Percentiles rank a stretch among this genome's conserved stretches.
Evolutionary conservation across 495 filamentous ascomycete species (phyloP).

Genomic region (Rostrohypoxylon terebratum): DNA sequence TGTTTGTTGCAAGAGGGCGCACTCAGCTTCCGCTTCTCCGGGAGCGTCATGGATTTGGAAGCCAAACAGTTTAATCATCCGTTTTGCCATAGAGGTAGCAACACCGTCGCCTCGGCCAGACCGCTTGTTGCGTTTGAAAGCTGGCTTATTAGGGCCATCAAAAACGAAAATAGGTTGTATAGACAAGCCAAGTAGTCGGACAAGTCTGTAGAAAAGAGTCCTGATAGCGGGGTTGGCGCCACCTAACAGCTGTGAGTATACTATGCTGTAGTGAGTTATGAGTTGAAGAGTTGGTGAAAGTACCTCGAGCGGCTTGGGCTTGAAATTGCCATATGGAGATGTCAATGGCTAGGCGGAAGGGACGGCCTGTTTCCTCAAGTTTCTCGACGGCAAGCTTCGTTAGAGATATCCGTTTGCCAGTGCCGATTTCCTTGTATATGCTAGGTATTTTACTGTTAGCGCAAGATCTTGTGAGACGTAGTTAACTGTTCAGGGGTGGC

Average conservation of each 20-base stretch:
- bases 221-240: slow-evolving; percentile 91
- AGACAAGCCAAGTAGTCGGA: slow-evolving; percentile 81
- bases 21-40: slow-evolving; percentile 97
- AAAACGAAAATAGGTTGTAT: slow-evolving; percentile 96
- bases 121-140: slow-evolving; percentile 86
- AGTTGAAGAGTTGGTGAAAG: slow-evolving; percentile 1
- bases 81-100: slow-evolving; percentile 74
- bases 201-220: slow-evolving; percentile 91
- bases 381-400: slow-evolving; percentile 83
- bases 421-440: slow-evolving; percentile 88
- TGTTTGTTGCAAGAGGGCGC: slow-evolving; percentile 82
- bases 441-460: slow-evolving; percentile 63
- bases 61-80: slow-evolving; percentile 84
- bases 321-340: slow-evolving; percentile 99
- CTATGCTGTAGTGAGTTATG: background rate
- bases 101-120: slow-evolving; percentile 62
- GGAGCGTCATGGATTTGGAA: slow-evolving; percentile 89
- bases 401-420: slow-evolving; percentile 82
- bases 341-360: slow-evolving; percentile 91
- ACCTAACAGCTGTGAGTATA: slow-evolving; percentile 57
- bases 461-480: background rate
- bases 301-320: slow-evolving; percentile 81
- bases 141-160: slow-evolving; percentile 89
- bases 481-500: slow-evolving; percentile 9
- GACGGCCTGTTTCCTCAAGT: slow-evolving; percentile 74